phyloP scores from a whole-genome alignment of 2,329 filamentous ascomycete genomes.

The Penicillium sclerotigenum region DNA sequence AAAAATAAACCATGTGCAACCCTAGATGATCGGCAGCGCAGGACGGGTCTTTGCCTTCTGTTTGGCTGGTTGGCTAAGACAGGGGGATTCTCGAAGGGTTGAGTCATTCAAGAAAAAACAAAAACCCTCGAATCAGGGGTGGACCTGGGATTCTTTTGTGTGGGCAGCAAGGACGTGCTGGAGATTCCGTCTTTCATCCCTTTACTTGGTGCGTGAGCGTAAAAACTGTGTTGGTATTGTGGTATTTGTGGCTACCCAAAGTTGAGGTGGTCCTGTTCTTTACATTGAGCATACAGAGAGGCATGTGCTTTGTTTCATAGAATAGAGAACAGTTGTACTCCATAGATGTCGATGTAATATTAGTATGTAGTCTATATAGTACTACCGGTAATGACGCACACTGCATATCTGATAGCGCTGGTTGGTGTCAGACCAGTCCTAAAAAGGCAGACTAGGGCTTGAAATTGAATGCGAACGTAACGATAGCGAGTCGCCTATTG shows the following conservation, averaged over 20 bases:
- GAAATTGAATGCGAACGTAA: conserved; percentile 12
- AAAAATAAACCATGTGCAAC: conserved; percentile 22
- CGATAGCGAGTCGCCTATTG: conserved; percentile 7
- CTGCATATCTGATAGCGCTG: background rate
- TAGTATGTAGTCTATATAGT: background rate
- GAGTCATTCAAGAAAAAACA: conserved; percentile 17
- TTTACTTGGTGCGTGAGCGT: conserved; percentile 25
- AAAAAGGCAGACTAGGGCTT: conserved; percentile 18
- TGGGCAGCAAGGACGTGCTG: conserved; percentile 19
- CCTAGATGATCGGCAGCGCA: conserved; percentile 24
- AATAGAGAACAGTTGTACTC: background rate
- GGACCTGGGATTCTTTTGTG: conserved; percentile 16
- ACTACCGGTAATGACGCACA: conserved; percentile 1
- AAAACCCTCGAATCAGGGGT: conserved; percentile 18
- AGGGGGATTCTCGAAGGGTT: conserved; percentile 20
- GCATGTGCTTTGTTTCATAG: background rate
- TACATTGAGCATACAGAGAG: background rate
- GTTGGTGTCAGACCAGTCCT: conserved; percentile 10
- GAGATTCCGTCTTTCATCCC: conserved; percentile 18
- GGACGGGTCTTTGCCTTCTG: conserved; percentile 7
- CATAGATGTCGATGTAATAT: background rate
- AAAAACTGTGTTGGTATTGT: conserved; percentile 10
- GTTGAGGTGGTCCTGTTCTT: background rate
- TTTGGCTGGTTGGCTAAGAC: conserved; percentile 11
- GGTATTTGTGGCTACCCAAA: conserved; percentile 7